Evolutionary conservation across 805 yeast species (phyloP).

Genomic region (Wickerhamomyces rabaulensis): DNA sequence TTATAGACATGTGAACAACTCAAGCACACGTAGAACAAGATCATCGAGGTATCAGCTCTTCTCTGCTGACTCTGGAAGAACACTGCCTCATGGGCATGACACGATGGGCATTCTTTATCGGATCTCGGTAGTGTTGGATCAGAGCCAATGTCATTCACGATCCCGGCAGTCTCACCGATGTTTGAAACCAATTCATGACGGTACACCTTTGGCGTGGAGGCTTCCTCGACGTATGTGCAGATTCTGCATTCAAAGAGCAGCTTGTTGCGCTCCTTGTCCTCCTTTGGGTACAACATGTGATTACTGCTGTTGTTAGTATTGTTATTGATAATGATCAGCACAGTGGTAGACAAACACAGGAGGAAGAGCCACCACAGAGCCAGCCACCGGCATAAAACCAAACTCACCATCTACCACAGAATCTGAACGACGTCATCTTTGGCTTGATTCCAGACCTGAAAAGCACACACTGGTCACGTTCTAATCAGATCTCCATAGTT

Average conservation of each 20-base stretch:
- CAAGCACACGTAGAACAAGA: conserved; percentile 85
- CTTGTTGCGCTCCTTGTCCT: conserved; percentile 68
- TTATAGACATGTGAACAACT: conserved; percentile 70
- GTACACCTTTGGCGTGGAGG: conserved; percentile 81
- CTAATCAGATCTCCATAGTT: no score
- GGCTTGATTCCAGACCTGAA: background rate
- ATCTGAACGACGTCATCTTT: conserved; percentile 85
- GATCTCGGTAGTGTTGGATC: conserved; percentile 98
- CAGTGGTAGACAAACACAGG: no score
- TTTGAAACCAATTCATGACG: conserved; percentile 89
- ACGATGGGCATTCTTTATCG: conserved; percentile 87
- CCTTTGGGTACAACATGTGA: conserved; percentile 96
- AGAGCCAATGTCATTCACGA: conserved; percentile 87
- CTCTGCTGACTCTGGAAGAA: conserved; percentile 96
- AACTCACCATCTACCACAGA: conserved; percentile 72
- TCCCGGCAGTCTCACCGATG: conserved; percentile 94
- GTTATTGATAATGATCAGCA: no score
- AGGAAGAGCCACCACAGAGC: background rate
- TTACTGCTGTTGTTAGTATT: conserved; percentile 35
- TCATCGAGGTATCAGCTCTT: conserved; percentile 93
- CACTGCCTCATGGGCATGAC: conserved; percentile 85
- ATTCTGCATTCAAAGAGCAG: conserved; percentile 91
- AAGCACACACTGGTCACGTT: background rate
- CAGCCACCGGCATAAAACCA: background rate
- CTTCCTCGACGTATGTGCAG: conserved; percentile 89